These are phyloP conservation scores for Epichloe glyceriae DNA, from an alignment of 2,329 filamentous ascomycete genomes.

Conservation along the genomic window DNA sequence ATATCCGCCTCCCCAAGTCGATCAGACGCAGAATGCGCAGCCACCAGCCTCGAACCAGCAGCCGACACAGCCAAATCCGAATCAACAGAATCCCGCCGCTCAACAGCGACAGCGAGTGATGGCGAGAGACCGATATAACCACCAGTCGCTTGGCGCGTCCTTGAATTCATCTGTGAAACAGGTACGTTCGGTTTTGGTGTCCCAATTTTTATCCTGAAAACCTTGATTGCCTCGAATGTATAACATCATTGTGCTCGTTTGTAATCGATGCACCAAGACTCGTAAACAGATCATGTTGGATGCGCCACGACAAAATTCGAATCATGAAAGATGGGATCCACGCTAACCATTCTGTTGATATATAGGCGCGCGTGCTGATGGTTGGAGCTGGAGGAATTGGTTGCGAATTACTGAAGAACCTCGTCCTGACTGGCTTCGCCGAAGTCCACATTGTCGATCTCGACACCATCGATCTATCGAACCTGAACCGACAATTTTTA, in stretches of 20 bases:
- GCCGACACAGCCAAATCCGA: slow-evolving; percentile 5
- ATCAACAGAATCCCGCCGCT: slow-evolving; percentile 10
- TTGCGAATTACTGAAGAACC: slow-evolving; percentile 93
- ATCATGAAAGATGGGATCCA: no score
- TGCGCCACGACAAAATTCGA: background rate
- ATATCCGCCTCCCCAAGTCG: background rate
- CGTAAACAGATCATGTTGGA: background rate
- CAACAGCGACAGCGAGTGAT: slow-evolving; percentile 15
- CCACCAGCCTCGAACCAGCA: slow-evolving; percentile 6
- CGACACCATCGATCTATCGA: slow-evolving; percentile 95
- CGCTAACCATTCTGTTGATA: background rate
- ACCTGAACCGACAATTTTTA: slow-evolving; percentile 93
- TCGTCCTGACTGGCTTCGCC: slow-evolving; percentile 82
- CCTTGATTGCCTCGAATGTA: background rate
- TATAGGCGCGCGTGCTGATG: slow-evolving; percentile 73
- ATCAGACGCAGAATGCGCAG: slow-evolving; percentile 6
- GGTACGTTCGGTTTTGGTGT: slow-evolving; percentile 32
- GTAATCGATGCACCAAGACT: background rate
- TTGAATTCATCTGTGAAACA: slow-evolving; percentile 56
- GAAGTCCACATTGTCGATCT: slow-evolving; percentile 93
- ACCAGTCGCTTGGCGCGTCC: slow-evolving; percentile 53
- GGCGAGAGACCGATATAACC: slow-evolving; percentile 41
- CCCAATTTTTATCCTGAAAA: background rate
- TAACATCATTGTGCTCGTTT: background rate
- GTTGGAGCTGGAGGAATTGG: slow-evolving; percentile 95